Base-by-base conservation (phyloP, 768 basidiomycete species). In the Lactarius quietus region DNA sequence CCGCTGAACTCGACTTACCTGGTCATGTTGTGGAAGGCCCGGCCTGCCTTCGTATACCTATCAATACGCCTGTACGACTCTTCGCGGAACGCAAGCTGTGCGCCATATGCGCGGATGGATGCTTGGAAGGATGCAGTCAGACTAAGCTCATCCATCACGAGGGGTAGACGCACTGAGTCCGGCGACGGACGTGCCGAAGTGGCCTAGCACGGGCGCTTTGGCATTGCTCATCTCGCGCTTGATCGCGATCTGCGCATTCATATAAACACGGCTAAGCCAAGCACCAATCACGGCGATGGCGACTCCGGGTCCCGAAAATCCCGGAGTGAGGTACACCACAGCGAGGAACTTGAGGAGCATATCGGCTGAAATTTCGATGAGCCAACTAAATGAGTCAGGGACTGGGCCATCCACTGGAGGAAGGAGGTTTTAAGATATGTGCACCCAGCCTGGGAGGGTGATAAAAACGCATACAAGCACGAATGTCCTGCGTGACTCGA, bases 401-500 rank as follows among this genome's bases (percentile, higher is more conserved):
- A 78, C 61, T 4, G 73, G 74, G 3, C 73, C 77, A 62, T 81
- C 79, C 52, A 80, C 78, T 74, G 55, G 39, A 41, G 23, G 60
- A 9, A n/a, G 23, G 38, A 6, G 23, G 1, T 51, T 28, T 14
- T 48, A n/a, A 29, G 12, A 38, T n/a, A 6, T 2, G 14, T 14
- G 14, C 36, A 51, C 8, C 8, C 33, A 3, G 33, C 33, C 33
- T 8, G 33, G 33, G 33, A 38, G 26, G 31, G 17, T 1, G 39
- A 15, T 6, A 17, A 14, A 51, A 52, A 28, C 9, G 39, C 72
- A n/a, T 61, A 75, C 76, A 64, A 17, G 75, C 70, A 59, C 76
- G 76, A 26, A 89, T 86, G 70, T 90, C 88, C 61, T 86, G 83
- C 1, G 88, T 89, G 72, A 84, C 84, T 56, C 88, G 80, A 31